Base-by-base conservation (phyloP, 2,329 filamentous ascomycete genomes). In the Sporothrix brunneoviolacea region DNA sequence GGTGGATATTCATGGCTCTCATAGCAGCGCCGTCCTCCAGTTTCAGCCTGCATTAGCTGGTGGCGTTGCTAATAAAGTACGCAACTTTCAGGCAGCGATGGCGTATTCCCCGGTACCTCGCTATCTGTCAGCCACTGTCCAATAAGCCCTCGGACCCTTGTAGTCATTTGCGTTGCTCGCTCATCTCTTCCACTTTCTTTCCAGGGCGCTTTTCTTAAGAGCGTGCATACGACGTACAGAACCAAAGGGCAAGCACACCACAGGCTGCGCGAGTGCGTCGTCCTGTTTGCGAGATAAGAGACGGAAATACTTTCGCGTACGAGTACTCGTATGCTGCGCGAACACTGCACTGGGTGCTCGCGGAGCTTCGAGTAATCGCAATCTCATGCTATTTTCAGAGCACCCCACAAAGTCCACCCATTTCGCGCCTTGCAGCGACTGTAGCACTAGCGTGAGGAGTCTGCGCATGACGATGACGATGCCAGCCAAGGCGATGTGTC, bases 81-180 rank as follows among this genome's bases (percentile, higher is more conserved):
- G 19, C 36, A 40, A 22, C 24, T 35, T 36, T 1, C 28, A n/a
- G 51, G 33, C 35, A 28, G 45, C 32, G 32, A 36, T 28, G 37
- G 32, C 22, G n/a, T n/a, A 12, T 33, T 50, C 38, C 41, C 52
- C 48, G 43, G 38, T 48, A 33, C n/a, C 37, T 40, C 39, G 24
- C 42, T 52, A 54, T 54, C 53, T 54, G 49, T 46, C 49, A 46
- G 50, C 50, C 50, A 49, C 46, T 54, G 53, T 46, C 45, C 38
- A 42, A 49, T 42, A 49, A 28, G 24, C 6, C 24, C 32, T 16
- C 32, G n/a, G n/a, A 15, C 12, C 32, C 32, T 5, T 35, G 32
- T n/a, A n/a, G n/a, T n/a, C n/a, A n/a, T n/a, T n/a, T n/a, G n/a
- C n/a, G n/a, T 22, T 36, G 10, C 19, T 28, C 21, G 9, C n/a